Percentiles rank a stretch among this genome's conserved stretches.
Conservation (phyloP, 176 grass and related monocot species). For the Olyra latifolia region DNA sequence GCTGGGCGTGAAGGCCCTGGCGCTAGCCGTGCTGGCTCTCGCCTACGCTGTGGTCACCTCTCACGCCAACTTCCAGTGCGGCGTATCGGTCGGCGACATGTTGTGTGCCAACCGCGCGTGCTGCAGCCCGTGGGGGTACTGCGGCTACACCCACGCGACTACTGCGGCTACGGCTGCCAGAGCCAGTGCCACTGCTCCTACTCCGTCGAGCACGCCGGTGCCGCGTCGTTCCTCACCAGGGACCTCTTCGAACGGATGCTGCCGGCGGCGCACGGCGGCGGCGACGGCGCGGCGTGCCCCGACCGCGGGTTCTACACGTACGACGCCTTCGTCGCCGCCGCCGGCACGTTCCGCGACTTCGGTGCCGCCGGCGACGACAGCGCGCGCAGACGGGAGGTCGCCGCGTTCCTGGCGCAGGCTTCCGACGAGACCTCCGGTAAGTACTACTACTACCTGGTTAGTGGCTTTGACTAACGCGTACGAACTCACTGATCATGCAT, state of each 20-base stretch:
- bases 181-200: background rate
- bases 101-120: background rate
- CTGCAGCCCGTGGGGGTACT: slow-evolving; percentile 34
- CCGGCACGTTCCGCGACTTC: slow-evolving; percentile 17
- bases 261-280: too few relatives aligned
- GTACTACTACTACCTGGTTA: too few relatives aligned
- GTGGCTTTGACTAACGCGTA: too few relatives aligned
- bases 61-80: slow-evolving; percentile 17
- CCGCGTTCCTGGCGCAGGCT: slow-evolving; percentile 49
- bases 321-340: slow-evolving; percentile 42
- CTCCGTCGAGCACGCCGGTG: background rate
- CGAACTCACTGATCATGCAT: too few relatives aligned
- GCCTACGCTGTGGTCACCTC: background rate
- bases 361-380: background rate
- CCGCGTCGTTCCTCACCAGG: slow-evolving; percentile 29
- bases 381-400: slow-evolving; percentile 17
- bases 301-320: slow-evolving; percentile 43
- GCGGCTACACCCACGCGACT: background rate
- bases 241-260: slow-evolving; percentile 39
- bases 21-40: background rate
- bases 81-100: background rate
- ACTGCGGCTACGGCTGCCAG: slow-evolving; percentile 1
- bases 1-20: background rate
- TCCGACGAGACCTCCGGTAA: slow-evolving; percentile 39
- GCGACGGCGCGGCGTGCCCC: slow-evolving; percentile 21